Conservation (phyloP, 768 basidiomycete species). For the Pleurotus salmoneostramineus region DNA sequence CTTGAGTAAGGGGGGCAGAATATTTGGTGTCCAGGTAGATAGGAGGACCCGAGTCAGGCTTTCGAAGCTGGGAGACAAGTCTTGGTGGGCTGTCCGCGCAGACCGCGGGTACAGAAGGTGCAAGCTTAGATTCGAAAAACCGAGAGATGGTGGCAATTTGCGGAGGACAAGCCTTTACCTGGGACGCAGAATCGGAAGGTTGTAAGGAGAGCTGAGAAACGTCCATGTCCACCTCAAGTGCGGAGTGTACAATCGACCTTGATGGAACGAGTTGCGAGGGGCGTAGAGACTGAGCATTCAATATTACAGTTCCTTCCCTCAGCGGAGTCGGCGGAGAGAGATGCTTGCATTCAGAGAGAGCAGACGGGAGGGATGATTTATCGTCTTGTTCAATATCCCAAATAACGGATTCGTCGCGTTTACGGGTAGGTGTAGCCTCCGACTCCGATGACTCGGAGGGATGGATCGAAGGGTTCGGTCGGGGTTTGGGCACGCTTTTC, state of each 20-base stretch:
- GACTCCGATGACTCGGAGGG: neutral
- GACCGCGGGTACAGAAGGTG: neutral
- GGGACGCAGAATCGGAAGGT: constrained; percentile 58
- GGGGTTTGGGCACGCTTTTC: neutral
- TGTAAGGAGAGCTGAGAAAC: constrained; percentile 21
- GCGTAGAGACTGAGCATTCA: constrained; percentile 25
- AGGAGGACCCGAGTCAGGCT: no score
- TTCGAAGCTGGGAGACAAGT: no score
- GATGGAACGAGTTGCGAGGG: neutral
- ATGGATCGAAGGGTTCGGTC: neutral
- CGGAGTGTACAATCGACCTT: neutral
- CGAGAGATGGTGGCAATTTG: constrained; percentile 10
- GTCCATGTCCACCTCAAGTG: neutral
- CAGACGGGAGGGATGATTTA: constrained; percentile 19
- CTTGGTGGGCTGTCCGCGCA: no score
- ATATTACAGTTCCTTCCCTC: constrained; percentile 23
- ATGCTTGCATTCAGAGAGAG: neutral
- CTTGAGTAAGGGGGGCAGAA: no score
- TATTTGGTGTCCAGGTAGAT: no score
- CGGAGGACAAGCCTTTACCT: constrained; percentile 22
- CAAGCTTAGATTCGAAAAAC: constrained; percentile 13
- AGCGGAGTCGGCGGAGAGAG: no score
- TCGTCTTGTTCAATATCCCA: constrained; percentile 54
- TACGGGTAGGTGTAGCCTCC: neutral
- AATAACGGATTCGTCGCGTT: constrained; percentile 32